phyloP scores from a whole-genome alignment of 176 grass and related monocot species.

The Paspalum vaginatum region DNA sequence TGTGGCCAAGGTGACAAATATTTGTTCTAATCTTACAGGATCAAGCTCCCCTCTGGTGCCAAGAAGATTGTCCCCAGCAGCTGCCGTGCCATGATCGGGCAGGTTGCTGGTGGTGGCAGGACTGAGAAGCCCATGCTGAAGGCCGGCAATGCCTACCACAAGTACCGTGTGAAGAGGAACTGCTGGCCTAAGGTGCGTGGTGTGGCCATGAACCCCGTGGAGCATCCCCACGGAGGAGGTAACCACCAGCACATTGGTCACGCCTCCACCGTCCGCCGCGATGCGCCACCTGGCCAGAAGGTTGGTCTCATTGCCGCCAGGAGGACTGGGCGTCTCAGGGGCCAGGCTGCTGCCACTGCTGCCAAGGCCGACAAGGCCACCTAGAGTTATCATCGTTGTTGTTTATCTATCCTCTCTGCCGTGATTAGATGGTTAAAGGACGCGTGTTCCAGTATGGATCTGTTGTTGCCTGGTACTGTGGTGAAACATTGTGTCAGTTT shows the following conservation, averaged over 20 bases:
- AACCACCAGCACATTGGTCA: slow-evolving; percentile 99
- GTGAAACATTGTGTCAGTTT: slow-evolving; percentile 42
- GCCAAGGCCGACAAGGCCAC: slow-evolving; percentile 81
- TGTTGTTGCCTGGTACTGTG: slow-evolving; percentile 37
- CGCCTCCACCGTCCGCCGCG: slow-evolving; percentile 81
- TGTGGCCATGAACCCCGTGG: slow-evolving; percentile 97
- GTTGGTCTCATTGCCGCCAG: slow-evolving; percentile 91
- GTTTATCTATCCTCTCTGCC: slow-evolving; percentile 22
- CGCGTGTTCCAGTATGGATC: slow-evolving; percentile 39
- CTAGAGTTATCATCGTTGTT: slow-evolving; percentile 47
- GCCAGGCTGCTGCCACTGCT: slow-evolving; percentile 81
- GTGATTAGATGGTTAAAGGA: slow-evolving; percentile 44
- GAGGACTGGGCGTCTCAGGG: slow-evolving; percentile 88
- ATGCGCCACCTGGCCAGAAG: slow-evolving; percentile 91
- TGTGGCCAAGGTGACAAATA: no score
- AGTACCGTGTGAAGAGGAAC: slow-evolving; percentile 92
- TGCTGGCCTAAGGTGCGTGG: slow-evolving; percentile 98
- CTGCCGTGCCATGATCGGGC: slow-evolving; percentile 91
- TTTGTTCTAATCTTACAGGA: slow-evolving; percentile 25
- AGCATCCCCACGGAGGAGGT: slow-evolving; percentile 97
- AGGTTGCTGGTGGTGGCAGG: slow-evolving; percentile 88
- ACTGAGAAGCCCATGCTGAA: slow-evolving; percentile 92
- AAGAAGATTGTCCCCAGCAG: slow-evolving; percentile 90
- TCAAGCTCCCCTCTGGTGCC: slow-evolving; percentile 96
- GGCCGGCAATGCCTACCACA: slow-evolving; percentile 94